Conservation (phyloP, 2,329 filamentous ascomycete genomes). For the Ascomycota sp. region DNA sequence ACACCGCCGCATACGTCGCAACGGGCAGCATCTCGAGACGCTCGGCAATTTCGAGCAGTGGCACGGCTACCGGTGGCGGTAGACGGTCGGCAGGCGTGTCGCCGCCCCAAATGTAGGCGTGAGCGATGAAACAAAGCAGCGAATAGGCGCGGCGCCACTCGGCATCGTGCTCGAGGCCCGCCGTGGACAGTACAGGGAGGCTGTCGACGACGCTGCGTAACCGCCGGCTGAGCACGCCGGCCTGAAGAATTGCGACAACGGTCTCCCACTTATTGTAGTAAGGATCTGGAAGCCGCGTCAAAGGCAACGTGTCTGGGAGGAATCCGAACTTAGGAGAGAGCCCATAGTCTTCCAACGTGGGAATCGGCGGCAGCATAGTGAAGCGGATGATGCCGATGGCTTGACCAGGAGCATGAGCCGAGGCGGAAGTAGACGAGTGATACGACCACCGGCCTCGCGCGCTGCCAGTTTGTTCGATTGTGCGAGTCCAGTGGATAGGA, state of each 20-base stretch:
- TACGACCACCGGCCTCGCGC: too few species aligned
- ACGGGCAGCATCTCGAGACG: slow-evolving; percentile 77
- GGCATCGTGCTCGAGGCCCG: slow-evolving; percentile 58
- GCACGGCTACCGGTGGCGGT: slow-evolving; percentile 65
- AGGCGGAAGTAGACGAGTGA: too few species aligned
- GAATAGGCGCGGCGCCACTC: slow-evolving; percentile 93
- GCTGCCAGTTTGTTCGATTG: too few species aligned
- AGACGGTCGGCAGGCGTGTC: slow-evolving; percentile 60
- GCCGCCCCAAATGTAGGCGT: slow-evolving; percentile 93
- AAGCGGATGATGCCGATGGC: background rate
- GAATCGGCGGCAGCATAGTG: slow-evolving; percentile 38
- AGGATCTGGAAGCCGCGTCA: slow-evolving; percentile 62
- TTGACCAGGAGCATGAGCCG: too few species aligned
- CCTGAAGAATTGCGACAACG: slow-evolving; percentile 67
- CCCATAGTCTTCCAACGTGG: slow-evolving; percentile 55
- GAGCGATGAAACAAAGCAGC: slow-evolving; percentile 73
- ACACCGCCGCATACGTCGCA: slow-evolving; percentile 79
- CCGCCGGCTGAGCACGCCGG: slow-evolving; percentile 66
- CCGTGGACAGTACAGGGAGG: slow-evolving; percentile 67
- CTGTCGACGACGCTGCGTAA: slow-evolving; percentile 61
- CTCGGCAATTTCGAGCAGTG: slow-evolving; percentile 56
- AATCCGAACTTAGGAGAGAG: slow-evolving; percentile 67
- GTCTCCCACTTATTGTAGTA: slow-evolving; percentile 96
- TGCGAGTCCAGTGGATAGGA: too few species aligned
- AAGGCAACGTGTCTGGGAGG: slow-evolving; percentile 60